phyloP scores from a whole-genome alignment of 2,329 filamentous ascomycete genomes.

The Thelonectria olida region DNA sequence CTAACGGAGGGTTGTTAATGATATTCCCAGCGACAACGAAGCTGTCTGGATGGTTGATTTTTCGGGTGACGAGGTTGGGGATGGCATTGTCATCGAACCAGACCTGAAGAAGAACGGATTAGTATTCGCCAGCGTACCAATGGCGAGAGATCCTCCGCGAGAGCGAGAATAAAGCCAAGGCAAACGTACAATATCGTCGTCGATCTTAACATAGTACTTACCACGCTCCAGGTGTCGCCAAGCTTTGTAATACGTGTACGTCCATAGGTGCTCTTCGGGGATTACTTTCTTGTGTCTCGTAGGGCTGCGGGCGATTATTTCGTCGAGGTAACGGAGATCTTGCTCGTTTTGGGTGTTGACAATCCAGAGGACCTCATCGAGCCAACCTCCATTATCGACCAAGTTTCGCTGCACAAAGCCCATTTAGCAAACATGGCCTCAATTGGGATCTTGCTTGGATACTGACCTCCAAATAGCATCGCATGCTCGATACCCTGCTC shows the following conservation, averaged over 20 bases:
- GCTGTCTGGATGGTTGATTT: constrained; percentile 21
- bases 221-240: constrained; percentile 29
- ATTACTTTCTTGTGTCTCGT: constrained; percentile 25
- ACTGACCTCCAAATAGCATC: constrained; percentile 30
- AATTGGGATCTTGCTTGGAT: background rate
- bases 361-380: constrained; percentile 31
- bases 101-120: constrained; percentile 8
- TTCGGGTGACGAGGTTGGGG: constrained; percentile 21
- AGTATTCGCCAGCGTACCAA: background rate
- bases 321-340: constrained; percentile 26
- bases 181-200: constrained; percentile 23
- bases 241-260: constrained; percentile 29
- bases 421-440: background rate
- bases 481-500: constrained; percentile 22
- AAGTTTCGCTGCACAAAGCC: constrained; percentile 19
- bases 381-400: constrained; percentile 30
- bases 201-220: constrained; percentile 36
- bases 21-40: constrained; percentile 32
- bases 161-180: background rate
- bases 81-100: constrained; percentile 33
- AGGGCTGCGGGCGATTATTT: constrained; percentile 26
- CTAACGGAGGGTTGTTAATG: constrained; percentile 33
- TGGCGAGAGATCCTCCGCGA: background rate
- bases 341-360: constrained; percentile 20
- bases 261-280: constrained; percentile 12